Percentiles rank a stretch among this genome's conserved stretches.
Conservation (phyloP, 2,329 filamentous ascomycete species). For the Hirsutella minnesotensis region DNA sequence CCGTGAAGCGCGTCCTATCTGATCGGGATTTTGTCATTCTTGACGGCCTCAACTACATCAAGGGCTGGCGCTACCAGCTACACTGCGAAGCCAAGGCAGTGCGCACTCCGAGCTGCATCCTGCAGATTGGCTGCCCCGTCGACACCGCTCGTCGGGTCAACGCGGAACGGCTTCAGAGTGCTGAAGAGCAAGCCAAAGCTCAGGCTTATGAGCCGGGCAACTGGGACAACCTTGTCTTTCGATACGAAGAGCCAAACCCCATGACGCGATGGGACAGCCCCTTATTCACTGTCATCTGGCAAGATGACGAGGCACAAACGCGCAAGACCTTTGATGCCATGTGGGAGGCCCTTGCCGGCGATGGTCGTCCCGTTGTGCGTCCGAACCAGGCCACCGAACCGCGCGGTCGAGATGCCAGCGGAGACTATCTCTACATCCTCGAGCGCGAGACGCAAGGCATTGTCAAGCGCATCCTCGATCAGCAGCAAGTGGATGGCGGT, state of each 20-base stretch:
- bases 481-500: constrained; percentile 53
- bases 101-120: constrained; percentile 61
- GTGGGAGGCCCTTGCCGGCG: constrained; percentile 63
- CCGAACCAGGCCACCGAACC: constrained; percentile 68
- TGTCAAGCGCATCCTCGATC: constrained; percentile 55
- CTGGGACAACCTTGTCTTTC: constrained; percentile 70
- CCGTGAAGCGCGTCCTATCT: constrained; percentile 64
- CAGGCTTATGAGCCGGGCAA: constrained; percentile 43
- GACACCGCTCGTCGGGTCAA: constrained; percentile 49
- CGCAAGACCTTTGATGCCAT: constrained; percentile 48
- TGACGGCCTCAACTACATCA: constrained; percentile 79
- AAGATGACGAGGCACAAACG: constrained; percentile 54
- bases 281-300: constrained; percentile 66
- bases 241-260: constrained; percentile 77
- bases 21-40: constrained; percentile 67
- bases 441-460: constrained; percentile 71
- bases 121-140: constrained; percentile 48
- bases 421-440: constrained; percentile 70
- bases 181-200: constrained; percentile 19
- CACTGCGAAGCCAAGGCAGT: constrained; percentile 76
- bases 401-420: constrained; percentile 46
- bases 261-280: constrained; percentile 81
- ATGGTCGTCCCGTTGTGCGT: constrained; percentile 48
- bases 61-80: constrained; percentile 79
- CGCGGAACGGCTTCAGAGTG: constrained; percentile 36